Evolutionary conservation across 805 yeast genomes (phyloP).

Genomic region (Candida saitoana): DNA sequence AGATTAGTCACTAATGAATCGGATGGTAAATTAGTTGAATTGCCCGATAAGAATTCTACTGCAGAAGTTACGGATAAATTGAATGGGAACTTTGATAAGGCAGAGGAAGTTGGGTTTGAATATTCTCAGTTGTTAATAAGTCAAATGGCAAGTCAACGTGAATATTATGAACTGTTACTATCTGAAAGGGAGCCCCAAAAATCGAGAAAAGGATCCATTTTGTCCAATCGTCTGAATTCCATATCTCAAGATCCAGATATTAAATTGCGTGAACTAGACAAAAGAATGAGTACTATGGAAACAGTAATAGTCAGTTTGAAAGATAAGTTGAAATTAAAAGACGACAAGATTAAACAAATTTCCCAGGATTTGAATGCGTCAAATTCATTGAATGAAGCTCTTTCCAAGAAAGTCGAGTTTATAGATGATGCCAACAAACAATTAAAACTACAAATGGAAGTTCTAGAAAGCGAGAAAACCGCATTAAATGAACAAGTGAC

Average conservation of each 20-base stretch:
- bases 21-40: constrained; percentile 86
- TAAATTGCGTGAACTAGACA: constrained; percentile 25
- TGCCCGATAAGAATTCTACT: constrained; percentile 36
- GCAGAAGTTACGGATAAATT: constrained; percentile 9
- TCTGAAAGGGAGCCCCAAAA: constrained; percentile 18
- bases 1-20: constrained; percentile 76
- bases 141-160: constrained; percentile 82
- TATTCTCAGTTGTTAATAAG: constrained; percentile 74
- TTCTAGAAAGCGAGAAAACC: constrained; percentile 35
- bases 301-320: constrained; percentile 31
- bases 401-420: constrained; percentile 36
- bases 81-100: constrained; percentile 27
- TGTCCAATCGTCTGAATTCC: constrained; percentile 6
- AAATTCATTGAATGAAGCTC: constrained; percentile 34
- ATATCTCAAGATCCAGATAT: constrained; percentile 21
- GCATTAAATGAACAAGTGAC: constrained; percentile 61
- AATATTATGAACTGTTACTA: constrained; percentile 60
- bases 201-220: constrained; percentile 18
- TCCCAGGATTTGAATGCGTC: constrained; percentile 30
- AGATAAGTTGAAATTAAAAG: constrained; percentile 25
- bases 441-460: constrained; percentile 20
- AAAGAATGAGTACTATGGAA: constrained; percentile 19
- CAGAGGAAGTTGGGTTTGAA: constrained; percentile 64
- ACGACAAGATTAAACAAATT: constrained; percentile 24
- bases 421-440: constrained; percentile 22